phyloP scores from a whole-genome alignment of 2,329 filamentous ascomycete genomes.

The Cercospora sojina region DNA sequence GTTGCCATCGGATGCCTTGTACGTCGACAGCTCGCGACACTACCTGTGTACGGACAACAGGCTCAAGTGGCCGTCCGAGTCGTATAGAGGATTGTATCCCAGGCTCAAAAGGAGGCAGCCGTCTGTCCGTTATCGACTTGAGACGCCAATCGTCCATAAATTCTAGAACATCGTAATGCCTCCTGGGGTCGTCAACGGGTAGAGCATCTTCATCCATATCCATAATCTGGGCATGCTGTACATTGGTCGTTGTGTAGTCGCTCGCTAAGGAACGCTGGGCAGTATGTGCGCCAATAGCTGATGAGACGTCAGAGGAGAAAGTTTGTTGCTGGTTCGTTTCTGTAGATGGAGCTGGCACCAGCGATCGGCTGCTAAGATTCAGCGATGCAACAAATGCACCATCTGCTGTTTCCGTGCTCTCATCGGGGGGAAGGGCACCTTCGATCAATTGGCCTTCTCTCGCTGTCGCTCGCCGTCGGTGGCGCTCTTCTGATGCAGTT shows the following conservation, averaged over 20 bases:
- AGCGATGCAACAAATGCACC: background rate
- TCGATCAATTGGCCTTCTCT: background rate
- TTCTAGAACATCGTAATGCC: conserved; percentile 34
- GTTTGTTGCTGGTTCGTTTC: background rate
- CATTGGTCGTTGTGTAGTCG: background rate
- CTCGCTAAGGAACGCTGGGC: background rate
- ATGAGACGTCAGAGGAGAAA: background rate
- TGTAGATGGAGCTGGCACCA: background rate
- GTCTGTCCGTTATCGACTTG: conserved; percentile 25
- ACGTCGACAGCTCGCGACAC: conserved; percentile 30
- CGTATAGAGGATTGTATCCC: conserved; percentile 25
- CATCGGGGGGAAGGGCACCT: background rate
- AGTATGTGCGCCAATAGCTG: background rate
- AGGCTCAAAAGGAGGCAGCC: conserved; percentile 24
- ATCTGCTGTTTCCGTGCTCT: background rate
- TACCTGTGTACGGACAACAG: conserved; percentile 23
- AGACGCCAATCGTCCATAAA: conserved; percentile 37
- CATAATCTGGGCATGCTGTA: conserved; percentile 1
- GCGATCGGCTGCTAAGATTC: background rate
- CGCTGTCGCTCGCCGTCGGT: background rate
- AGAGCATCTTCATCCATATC: conserved; percentile 31
- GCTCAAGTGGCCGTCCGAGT: conserved; percentile 17
- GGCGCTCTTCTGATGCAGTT: background rate
- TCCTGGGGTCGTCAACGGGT: conserved; percentile 32
- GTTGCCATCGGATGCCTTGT: conserved; percentile 41